phyloP scores from a whole-genome alignment of 108 stramenopile species.

The Tribonema minus region DNA sequence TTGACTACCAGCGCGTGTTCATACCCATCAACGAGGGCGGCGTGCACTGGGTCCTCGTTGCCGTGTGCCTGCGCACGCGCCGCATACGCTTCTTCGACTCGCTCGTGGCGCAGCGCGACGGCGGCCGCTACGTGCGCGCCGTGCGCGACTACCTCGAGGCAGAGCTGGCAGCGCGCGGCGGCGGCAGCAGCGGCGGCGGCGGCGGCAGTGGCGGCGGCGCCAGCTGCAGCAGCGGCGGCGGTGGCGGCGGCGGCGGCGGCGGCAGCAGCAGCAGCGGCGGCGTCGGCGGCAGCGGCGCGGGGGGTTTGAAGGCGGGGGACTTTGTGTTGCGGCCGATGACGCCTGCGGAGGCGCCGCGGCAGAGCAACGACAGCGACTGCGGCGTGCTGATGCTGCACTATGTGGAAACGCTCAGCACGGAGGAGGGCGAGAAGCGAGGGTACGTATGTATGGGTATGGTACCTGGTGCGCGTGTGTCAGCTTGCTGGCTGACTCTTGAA shows the following conservation, averaged over 20 bases:
- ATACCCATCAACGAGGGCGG: constrained; percentile 41
- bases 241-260: neutral
- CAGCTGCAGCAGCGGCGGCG: neutral
- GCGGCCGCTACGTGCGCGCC: neutral
- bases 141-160: neutral
- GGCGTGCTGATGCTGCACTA: constrained; percentile 44
- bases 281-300: neutral
- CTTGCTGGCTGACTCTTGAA: neutral
- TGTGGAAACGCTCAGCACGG: neutral
- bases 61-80: neutral
- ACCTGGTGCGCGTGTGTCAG: too few relatives aligned
- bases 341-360: constrained; percentile 14
- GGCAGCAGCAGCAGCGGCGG: neutral
- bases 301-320: neutral
- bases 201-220: neutral
- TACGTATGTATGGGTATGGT: too few relatives aligned
- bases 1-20: constrained; percentile 30
- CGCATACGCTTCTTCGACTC: neutral
- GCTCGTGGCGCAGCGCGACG: neutral
- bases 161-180: neutral
- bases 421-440: too few relatives aligned
- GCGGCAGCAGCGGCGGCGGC: neutral
- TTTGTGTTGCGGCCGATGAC: neutral
- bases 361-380: constrained; percentile 43
- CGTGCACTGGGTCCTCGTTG: constrained; percentile 45